A percentile compares a stretch with the other conserved stretches of the same genome.
Evolutionary conservation across 257 asterid genomes (phyloP).

Genomic region (Haberlea rhodopensis): DNA sequence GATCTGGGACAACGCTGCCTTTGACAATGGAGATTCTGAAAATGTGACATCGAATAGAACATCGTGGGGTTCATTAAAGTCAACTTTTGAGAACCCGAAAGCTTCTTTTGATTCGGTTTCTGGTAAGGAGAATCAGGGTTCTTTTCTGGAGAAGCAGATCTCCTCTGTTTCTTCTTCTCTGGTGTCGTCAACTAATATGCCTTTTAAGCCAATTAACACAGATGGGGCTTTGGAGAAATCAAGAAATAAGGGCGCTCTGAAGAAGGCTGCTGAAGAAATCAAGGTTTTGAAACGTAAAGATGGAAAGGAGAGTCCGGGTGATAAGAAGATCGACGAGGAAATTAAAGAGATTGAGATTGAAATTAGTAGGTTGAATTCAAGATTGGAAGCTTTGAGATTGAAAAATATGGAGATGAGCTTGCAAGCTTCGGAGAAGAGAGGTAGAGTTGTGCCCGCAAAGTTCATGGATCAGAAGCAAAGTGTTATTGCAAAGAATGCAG

Average conservation of each 20-base stretch:
- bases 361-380: conserved; percentile 50
- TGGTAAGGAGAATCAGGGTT: conserved; percentile 65
- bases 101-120: conserved; percentile 67
- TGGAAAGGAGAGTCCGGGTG: conserved; percentile 40
- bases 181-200: conserved; percentile 34
- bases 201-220: conserved; percentile 38
- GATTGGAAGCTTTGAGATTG: conserved; percentile 57
- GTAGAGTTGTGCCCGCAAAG: conserved; percentile 57
- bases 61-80: conserved; percentile 63
- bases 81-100: conserved; percentile 33
- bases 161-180: conserved; percentile 38
- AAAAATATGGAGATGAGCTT: conserved; percentile 49
- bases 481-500: conserved; percentile 22
- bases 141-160: conserved; percentile 36
- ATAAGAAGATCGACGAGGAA: conserved; percentile 64
- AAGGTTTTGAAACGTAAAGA: conserved; percentile 17
- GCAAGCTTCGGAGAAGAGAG: conserved; percentile 47
- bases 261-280: conserved; percentile 28
- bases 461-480: conserved; percentile 57
- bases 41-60: conserved; percentile 42
- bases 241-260: conserved; percentile 25
- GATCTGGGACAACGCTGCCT: conserved; percentile 92
- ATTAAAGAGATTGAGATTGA: conserved; percentile 70
- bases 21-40: conserved; percentile 63
- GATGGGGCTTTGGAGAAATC: conserved; percentile 34